Conservation (phyloP, 345 rosid genomes). For the Salix brachista region DNA sequence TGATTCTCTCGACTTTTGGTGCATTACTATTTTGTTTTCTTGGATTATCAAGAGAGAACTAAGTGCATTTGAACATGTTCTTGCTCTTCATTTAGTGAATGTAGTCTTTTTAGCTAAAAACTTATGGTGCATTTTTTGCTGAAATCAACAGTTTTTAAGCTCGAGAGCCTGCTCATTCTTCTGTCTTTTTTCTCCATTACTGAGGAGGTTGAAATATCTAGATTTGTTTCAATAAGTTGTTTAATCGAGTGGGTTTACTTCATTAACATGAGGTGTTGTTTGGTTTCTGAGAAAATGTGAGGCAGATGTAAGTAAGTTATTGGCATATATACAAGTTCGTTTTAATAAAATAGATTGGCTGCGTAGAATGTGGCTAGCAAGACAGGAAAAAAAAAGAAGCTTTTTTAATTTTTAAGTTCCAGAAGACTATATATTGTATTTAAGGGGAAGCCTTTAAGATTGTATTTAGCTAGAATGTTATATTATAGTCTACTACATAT, state of each 20-base stretch:
- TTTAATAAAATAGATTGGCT: not conserved
- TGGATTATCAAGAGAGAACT: not conserved
- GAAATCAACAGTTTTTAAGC: not conserved
- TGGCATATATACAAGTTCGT: not conserved
- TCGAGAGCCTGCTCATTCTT: not conserved
- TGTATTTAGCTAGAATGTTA: not conserved
- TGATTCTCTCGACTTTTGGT: not conserved
- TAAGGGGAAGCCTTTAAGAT: not conserved
- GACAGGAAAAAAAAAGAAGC: not conserved
- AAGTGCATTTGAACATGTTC: not conserved
- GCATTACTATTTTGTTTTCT: not conserved
- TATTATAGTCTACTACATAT: not conserved
- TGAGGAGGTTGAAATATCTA: not conserved
- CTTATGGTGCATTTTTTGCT: not conserved
- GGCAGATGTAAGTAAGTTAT: not conserved
- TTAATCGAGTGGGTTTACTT: too few species aligned
- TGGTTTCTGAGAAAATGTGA: not conserved
- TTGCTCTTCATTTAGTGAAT: not conserved
- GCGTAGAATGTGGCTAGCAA: not conserved
- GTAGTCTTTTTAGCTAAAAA: not conserved
- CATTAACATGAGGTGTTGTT: not conserved
- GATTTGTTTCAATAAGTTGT: not conserved
- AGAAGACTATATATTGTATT: not conserved
- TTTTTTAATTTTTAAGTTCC: not conserved
- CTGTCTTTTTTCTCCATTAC: too few species aligned